Evolutionary conservation across 768 basidiomycete species (phyloP).

Genomic region (Leccinum incarnatum): DNA sequence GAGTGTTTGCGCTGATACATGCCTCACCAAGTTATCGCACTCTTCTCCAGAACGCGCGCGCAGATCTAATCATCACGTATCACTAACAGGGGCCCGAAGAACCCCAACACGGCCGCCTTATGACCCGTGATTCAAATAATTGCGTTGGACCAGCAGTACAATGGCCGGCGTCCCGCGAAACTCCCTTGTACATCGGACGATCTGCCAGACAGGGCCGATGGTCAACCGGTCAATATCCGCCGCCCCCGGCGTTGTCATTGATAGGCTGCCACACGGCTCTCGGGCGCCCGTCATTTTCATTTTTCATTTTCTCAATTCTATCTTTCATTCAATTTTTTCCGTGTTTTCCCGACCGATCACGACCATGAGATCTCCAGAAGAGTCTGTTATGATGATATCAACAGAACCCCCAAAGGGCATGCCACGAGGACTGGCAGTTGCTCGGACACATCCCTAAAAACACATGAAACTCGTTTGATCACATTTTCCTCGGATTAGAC

Average conservation of each 20-base stretch:
- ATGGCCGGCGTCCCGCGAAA: not conserved
- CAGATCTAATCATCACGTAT: not conserved
- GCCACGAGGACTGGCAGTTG: not conserved
- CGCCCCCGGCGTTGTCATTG: not conserved
- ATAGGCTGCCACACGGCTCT: not conserved
- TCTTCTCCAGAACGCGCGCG: not conserved
- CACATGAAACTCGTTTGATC: not conserved
- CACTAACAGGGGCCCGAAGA: not conserved
- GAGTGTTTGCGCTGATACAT: not conserved
- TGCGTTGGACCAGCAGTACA: not conserved
- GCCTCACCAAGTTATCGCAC: not conserved
- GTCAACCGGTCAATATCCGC: not conserved
- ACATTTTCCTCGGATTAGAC: not conserved
- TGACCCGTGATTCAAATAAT: not conserved
- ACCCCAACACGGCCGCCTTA: not conserved
- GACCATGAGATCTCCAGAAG: not conserved
- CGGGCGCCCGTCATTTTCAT: not conserved
- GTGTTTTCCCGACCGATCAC: not conserved
- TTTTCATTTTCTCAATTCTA: not conserved
- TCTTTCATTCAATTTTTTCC: not conserved
- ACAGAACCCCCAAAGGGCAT: not conserved
- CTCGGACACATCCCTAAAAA: not conserved
- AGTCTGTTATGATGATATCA: not conserved
- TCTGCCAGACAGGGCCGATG: not conserved
- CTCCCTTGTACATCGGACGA: not conserved